Evolutionary conservation across 495 filamentous ascomycete genomes (phyloP), one percentile per base, ranked within the genome.

Genomic region (Neurospora cerealis): DNA sequence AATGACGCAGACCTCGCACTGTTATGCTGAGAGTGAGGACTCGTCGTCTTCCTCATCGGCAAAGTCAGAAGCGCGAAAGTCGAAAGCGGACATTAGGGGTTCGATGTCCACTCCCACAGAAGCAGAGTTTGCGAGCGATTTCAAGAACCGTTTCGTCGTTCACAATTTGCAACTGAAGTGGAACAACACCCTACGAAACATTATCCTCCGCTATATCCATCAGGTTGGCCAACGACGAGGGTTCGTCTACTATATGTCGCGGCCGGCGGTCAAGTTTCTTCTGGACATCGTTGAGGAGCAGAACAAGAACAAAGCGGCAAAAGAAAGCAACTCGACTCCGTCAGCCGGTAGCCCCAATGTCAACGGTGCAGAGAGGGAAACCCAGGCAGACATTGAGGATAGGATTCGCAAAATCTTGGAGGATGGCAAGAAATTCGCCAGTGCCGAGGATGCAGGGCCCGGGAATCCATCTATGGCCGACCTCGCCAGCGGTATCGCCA

Each of bases 141-240:
- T 98, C 88, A 96, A 96, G 81, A 99, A 99, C 78, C 91, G 96
- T 24, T 99, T 99, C 83, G 94, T 98, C 76, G 91, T 98, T 34
- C 96, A 99, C 85, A 99, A 98, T 79, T 89, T 94, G 77, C 96
- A 99, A 77, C 84, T 98, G 39, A 99, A 99, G 81, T 99, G 96
- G 96, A 98, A 96, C 82, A 98, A 99, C 79, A 90, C 94, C 3
- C 85, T 98, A 28, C 89, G 96, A 46, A 97, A 99, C 79, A 97
- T 97, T 77, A 96, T 99, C 39, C 87, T 99, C 8, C 93, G 96
- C 36, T 99, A 99, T 79, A 96, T 96, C 72, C 96, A 99, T 77
- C 96, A 98, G 83, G 95, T 97, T 74, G 95, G 94, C 80, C 96
- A 99, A 82, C 87, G 96, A 46, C 91, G 96, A 71, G 96, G 96